phyloP scores from a whole-genome alignment of 2,329 filamentous ascomycete genomes.

The Podosphaera xanthii region DNA sequence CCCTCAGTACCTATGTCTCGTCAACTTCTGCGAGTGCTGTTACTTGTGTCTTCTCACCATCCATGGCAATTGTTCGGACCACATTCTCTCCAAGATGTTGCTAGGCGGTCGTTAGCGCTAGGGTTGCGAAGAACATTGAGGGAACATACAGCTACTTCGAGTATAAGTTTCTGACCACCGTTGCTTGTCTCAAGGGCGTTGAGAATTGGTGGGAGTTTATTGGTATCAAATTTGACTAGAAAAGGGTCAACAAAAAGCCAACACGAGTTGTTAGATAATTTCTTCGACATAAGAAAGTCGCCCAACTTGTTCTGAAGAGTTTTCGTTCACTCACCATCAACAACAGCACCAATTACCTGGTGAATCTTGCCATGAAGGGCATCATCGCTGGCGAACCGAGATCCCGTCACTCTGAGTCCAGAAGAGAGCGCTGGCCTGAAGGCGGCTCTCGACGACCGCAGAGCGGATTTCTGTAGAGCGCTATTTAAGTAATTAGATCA shows the following conservation, averaged over 20 bases:
- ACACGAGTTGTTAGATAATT: slow-evolving; percentile 5
- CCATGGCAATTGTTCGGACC: slow-evolving; percentile 99
- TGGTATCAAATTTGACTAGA: slow-evolving; percentile 86
- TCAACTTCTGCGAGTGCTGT: not conserved
- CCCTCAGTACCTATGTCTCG: slow-evolving; percentile 72
- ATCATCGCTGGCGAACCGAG: slow-evolving; percentile 28
- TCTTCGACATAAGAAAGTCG: slow-evolving; percentile 9
- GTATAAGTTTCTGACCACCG: slow-evolving; percentile 77
- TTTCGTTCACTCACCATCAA: slow-evolving; percentile 55
- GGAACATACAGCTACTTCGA: slow-evolving; percentile 76
- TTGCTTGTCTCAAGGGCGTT: slow-evolving; percentile 88
- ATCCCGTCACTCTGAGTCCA: slow-evolving; percentile 28
- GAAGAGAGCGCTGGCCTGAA: slow-evolving; percentile 32
- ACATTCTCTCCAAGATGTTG: slow-evolving; percentile 99
- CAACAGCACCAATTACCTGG: slow-evolving; percentile 94
- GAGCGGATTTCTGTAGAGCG: slow-evolving; percentile 43
- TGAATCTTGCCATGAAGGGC: slow-evolving; percentile 44
- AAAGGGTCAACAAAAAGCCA: slow-evolving; percentile 15
- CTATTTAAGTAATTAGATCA: slow-evolving; percentile 24
- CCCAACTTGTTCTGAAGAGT: slow-evolving; percentile 15
- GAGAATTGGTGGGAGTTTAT: slow-evolving; percentile 87
- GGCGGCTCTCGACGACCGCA: slow-evolving; percentile 33
- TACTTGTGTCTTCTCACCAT: slow-evolving; percentile 41
- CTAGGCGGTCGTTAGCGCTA: slow-evolving; percentile 28
- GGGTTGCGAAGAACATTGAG: slow-evolving; percentile 5